Evolutionary conservation across 78 protist species (phyloP), one percentile per base, ranked within the genome.

Genomic region (Dictyostelium citrinum): DNA sequence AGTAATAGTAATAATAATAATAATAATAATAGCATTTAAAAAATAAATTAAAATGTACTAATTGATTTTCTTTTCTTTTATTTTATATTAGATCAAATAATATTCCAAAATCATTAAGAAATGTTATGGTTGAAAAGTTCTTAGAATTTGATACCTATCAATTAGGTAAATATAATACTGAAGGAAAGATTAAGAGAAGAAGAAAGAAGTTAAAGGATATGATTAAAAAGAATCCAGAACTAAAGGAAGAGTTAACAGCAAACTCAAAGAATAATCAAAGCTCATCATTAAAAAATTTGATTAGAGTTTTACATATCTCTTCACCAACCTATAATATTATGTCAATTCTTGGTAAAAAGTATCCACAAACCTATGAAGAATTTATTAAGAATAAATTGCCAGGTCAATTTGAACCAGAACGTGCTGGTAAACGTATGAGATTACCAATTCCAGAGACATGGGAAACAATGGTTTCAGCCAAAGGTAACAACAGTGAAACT

Each of bases 131-230:
- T 24, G 92, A 46, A 16, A 96, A 95, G 61, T 97, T 97, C 64
- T 17, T 78, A 49, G 93, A 91, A 43, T 97, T 96, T 83, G 96
- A 95, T 80, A 91, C 88, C 60, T 96, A 95, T 91, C 96, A 90
- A 74, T 93, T 97, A 45, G 98, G 96, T 79, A 97, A 97, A 90
- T 96, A 97, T 95, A 93, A 97, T 96, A 96, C 95, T 77, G 97
- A 90, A 70, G 46, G 78, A 11, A 76, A 95, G 22, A 82, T 95
- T 61, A 95, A 95, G 93, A 27, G 74, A 77, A 97, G 95, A 91
- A 64, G 82, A 75, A 85, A 72, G 79, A 82, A 90, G 91, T 75
- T 55, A 80, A 91, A 91, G 88, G 84, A 58, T 76, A 67, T 82
- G 68, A 81, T 72, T 55, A 82, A 67, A 78, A 95, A 67, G 74